Conservation (phyloP, 2,329 filamentous ascomycete genomes). For the Fusarium phyllophilum region DNA sequence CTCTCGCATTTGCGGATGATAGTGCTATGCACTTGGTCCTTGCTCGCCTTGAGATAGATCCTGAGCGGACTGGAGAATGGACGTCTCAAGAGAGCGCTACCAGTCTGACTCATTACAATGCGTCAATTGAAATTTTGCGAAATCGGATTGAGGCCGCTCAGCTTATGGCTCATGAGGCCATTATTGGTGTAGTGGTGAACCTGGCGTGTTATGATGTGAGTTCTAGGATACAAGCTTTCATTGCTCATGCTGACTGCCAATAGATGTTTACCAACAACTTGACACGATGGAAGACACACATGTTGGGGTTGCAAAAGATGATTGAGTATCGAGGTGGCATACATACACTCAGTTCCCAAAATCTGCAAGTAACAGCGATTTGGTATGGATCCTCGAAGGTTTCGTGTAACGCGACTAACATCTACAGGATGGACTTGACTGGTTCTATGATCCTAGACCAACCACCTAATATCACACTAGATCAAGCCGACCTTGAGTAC, state of each 20-base stretch:
- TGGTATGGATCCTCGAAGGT: not conserved
- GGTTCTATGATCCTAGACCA: not conserved
- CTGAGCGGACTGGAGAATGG: not conserved
- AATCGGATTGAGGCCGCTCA: not conserved
- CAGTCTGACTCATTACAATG: not conserved
- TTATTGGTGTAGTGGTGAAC: not conserved
- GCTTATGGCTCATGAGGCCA: not conserved
- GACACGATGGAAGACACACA: not conserved
- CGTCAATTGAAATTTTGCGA: not conserved
- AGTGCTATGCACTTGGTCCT: not conserved
- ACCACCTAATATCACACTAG: not conserved
- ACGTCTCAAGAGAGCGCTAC: not conserved
- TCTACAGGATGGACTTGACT: not conserved
- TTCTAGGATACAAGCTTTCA: fast-evolving
- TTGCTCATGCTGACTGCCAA: not conserved
- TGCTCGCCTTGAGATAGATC: not conserved
- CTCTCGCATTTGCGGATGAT: not conserved
- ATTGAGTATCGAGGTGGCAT: not conserved
- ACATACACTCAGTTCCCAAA: not conserved
- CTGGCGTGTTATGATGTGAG: not conserved
- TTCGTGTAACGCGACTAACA: fast-evolving
- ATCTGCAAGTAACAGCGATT: not conserved
- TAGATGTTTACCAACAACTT: not conserved
- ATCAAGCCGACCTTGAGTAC: not conserved
- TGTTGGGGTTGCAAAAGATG: not conserved